Percentiles rank a stretch among this genome's conserved stretches.
Conservation (phyloP, 768 basidiomycete species). For the Termitomyces sp. region DNA sequence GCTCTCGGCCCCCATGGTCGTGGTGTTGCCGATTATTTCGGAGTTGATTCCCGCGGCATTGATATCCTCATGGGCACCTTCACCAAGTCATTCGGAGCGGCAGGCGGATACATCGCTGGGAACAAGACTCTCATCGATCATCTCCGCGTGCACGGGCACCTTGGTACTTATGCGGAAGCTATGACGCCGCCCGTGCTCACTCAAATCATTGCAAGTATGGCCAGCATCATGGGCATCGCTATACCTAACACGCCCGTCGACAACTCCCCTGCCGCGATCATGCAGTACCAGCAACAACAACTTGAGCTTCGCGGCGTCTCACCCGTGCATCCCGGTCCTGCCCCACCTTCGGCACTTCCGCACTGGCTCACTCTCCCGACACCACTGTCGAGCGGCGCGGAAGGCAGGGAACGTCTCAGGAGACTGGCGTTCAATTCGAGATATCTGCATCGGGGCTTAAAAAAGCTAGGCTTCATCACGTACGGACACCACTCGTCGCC, state of each 20-base stretch:
- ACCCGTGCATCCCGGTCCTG: constrained; percentile 63
- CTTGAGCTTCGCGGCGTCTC: constrained; percentile 30
- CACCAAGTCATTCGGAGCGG: constrained; percentile 91
- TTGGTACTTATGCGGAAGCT: constrained; percentile 83
- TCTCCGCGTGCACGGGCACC: constrained; percentile 77
- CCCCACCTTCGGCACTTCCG: constrained; percentile 62
- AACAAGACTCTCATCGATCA: constrained; percentile 76
- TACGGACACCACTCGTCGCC: constrained; percentile 91
- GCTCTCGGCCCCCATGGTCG: constrained; percentile 93
- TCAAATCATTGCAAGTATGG: constrained; percentile 91
- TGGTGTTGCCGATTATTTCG: constrained; percentile 94
- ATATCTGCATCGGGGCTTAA: constrained; percentile 83
- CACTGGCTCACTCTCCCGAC: constrained; percentile 77
- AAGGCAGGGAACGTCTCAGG: constrained; percentile 78
- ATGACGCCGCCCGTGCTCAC: constrained; percentile 90
- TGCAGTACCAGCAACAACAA: constrained; percentile 12
- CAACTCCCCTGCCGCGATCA: constrained; percentile 25
- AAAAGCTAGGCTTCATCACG: constrained; percentile 94
- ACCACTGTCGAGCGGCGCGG: constrained; percentile 72
- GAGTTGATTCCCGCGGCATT: constrained; percentile 71
- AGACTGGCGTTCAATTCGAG: constrained; percentile 94
- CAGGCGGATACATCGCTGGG: constrained; percentile 93
- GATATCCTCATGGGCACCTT: constrained; percentile 99
- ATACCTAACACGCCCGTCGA: constrained; percentile 32
- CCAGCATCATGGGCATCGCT: constrained; percentile 90